Percentiles rank a stretch among this genome's conserved stretches.
These are phyloP conservation scores for Colletotrichum shisoi DNA, from an alignment of 2,329 filamentous ascomycete genomes.

Conservation along the genomic window DNA sequence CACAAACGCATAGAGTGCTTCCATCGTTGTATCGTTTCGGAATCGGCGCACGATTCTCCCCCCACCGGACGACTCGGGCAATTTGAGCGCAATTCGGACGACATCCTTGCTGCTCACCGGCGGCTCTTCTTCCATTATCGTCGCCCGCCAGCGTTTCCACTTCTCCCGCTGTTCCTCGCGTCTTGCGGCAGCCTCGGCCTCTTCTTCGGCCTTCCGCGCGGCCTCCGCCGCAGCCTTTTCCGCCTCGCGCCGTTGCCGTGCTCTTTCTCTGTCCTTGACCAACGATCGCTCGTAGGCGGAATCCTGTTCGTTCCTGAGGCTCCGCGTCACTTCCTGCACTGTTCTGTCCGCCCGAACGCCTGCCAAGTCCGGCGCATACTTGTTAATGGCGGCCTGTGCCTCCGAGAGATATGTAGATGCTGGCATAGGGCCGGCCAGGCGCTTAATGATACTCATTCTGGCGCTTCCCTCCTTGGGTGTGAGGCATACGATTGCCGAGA, in stretches of 20 bases:
- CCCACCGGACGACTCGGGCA: conserved; percentile 67
- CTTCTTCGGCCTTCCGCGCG: conserved; percentile 66
- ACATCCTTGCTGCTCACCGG: conserved; percentile 67
- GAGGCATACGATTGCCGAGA: conserved; percentile 83
- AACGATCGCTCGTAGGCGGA: conserved; percentile 92
- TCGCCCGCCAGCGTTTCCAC: conserved; percentile 83
- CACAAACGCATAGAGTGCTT: conserved; percentile 95
- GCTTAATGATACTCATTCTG: conserved; percentile 88
- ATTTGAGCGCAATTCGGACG: conserved; percentile 74
- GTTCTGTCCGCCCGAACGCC: conserved; percentile 77
- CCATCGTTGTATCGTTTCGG: conserved; percentile 70
- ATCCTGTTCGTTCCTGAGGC: conserved; percentile 86
- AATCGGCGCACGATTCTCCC: conserved; percentile 83
- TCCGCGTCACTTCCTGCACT: conserved; percentile 82
- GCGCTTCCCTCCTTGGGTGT: conserved; percentile 84
- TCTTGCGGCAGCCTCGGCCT: conserved; percentile 67
- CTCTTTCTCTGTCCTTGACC: conserved; percentile 85
- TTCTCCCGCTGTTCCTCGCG: conserved; percentile 60
- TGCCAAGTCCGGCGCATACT: conserved; percentile 78
- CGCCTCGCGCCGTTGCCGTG: conserved; percentile 77
- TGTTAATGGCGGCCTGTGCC: conserved; percentile 74
- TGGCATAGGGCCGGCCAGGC: conserved; percentile 76
- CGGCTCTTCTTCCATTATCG: conserved; percentile 74
- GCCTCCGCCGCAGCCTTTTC: conserved; percentile 74
- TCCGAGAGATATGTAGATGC: conserved; percentile 77